phyloP scores from a whole-genome alignment of 2,329 filamentous ascomycete species.

The Apiospora aurea region DNA sequence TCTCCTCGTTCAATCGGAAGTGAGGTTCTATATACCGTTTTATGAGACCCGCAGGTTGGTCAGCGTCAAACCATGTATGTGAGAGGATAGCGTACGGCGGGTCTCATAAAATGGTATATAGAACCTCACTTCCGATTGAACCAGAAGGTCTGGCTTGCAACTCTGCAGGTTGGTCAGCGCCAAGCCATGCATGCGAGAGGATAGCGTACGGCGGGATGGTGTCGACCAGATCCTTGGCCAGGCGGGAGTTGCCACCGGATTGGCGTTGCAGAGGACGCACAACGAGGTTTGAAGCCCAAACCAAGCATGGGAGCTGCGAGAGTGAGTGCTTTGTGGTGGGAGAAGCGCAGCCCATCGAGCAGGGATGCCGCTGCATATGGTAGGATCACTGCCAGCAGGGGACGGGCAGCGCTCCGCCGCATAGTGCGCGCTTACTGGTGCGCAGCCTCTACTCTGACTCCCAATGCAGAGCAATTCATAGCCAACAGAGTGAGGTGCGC shows the following conservation, averaged over 20 bases:
- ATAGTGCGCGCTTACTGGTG: not conserved
- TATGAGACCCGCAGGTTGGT: slow-evolving; percentile 2
- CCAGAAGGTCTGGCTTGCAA: slow-evolving; percentile 7
- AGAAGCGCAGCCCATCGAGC: not conserved
- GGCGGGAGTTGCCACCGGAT: not conserved
- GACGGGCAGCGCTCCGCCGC: not conserved
- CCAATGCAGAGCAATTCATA: not conserved
- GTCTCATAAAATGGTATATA: slow-evolving; percentile 9
- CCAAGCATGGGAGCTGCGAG: slow-evolving; percentile 1
- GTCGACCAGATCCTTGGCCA: slow-evolving; percentile 3
- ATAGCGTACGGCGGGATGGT: not conserved
- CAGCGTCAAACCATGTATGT: not conserved
- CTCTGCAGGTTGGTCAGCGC: not conserved
- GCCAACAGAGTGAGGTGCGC: not conserved
- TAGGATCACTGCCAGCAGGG: not conserved
- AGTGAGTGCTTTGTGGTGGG: not conserved
- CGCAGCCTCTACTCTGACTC: not conserved
- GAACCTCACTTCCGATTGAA: slow-evolving; percentile 8
- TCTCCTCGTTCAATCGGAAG: slow-evolving; percentile 5
- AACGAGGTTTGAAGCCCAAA: slow-evolving; percentile 4
- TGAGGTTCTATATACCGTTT: slow-evolving; percentile 9
- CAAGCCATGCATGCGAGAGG: slow-evolving; percentile 2
- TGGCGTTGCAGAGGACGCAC: not conserved
- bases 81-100: slow-evolving; percentile 6
- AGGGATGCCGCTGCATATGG: not conserved